phyloP scores from a whole-genome alignment of 257 asterid species.

The Ligustrum vulgare region DNA sequence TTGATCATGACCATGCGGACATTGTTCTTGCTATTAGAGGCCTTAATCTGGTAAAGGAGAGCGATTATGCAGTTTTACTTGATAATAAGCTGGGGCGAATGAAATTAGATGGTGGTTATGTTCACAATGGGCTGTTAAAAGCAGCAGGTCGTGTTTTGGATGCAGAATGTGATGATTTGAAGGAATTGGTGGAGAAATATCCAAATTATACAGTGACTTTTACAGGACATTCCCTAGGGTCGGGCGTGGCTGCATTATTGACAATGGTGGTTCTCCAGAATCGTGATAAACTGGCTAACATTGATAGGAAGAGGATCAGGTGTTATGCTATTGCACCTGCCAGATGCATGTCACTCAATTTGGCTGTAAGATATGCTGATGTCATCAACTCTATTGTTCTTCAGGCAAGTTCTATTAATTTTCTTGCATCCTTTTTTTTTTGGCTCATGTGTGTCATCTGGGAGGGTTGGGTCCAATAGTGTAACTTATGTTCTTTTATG shows the following conservation, averaged over 20 bases:
- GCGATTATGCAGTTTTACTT: constrained; percentile 72
- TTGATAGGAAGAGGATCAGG: constrained; percentile 69
- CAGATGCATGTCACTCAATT: constrained; percentile 82
- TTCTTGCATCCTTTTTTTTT: not conserved
- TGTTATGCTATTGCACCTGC: constrained; percentile 94
- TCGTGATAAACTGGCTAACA: constrained; percentile 58
- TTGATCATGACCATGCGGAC: constrained; percentile 73
- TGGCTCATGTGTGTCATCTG: not conserved
- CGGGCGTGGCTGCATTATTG: constrained; percentile 83
- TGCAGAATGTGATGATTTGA: constrained; percentile 59
- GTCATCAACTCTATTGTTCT: constrained; percentile 81
- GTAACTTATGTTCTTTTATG: not conserved
- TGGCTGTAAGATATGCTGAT: constrained; percentile 89
- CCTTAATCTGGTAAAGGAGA: constrained; percentile 74
- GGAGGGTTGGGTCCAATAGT: not conserved
- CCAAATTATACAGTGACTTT: constrained; percentile 73
- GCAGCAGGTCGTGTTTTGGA: constrained; percentile 76
- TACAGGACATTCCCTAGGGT: constrained; percentile 82
- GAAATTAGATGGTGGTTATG: constrained; percentile 81
- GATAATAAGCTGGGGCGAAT: constrained; percentile 77
- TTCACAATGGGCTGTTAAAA: constrained; percentile 76
- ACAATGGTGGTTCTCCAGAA: constrained; percentile 65
- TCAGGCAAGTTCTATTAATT: constrained; percentile 52
- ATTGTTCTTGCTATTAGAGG: constrained; percentile 91
- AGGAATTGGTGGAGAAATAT: constrained; percentile 59